Evolutionary conservation across 106 monocot species (phyloP).

Genomic region (Acorus calamus): DNA sequence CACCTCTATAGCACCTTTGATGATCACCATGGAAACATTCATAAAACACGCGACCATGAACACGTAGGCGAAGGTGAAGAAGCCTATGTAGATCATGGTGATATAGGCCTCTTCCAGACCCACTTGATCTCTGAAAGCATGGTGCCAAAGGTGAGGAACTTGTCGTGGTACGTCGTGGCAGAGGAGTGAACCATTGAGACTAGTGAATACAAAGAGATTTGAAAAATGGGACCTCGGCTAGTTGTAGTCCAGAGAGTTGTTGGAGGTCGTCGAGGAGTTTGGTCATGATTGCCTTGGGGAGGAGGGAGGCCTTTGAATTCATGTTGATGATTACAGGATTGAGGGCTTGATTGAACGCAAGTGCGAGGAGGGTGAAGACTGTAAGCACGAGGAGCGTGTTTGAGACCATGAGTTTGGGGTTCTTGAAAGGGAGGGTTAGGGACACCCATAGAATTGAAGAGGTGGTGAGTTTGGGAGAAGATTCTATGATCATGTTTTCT

Average conservation of each 20-base stretch:
- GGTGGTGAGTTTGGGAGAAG: no score
- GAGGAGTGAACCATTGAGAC: constrained; percentile 2
- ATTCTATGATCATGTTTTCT: no score
- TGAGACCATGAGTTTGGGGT: constrained; percentile 16
- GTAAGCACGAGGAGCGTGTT: constrained; percentile 1
- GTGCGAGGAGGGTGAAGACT: constrained; percentile 5
- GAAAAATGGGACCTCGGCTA: not conserved
- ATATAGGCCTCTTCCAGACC: constrained; percentile 5
- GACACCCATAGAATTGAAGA: no score
- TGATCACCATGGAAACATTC: constrained; percentile 5
- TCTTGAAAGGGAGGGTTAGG: not conserved
- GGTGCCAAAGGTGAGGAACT: not conserved
- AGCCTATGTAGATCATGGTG: constrained; percentile 11
- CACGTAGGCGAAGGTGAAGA: constrained; percentile 9
- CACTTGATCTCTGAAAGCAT: constrained; percentile 1
- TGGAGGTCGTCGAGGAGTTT: constrained; percentile 1
- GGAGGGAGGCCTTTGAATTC: constrained; percentile 10
- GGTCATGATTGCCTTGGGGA: constrained; percentile 1
- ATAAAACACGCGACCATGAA: constrained; percentile 7
- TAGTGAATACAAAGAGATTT: not conserved
- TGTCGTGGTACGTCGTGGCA: not conserved
- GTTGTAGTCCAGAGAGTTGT: not conserved
- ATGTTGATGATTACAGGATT: constrained; percentile 12
- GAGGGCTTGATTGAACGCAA: constrained; percentile 10
- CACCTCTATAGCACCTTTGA: not conserved